Evolutionary conservation across 2,329 filamentous ascomycete genomes (phyloP).

Genomic region (Alternaria gansuensis): DNA sequence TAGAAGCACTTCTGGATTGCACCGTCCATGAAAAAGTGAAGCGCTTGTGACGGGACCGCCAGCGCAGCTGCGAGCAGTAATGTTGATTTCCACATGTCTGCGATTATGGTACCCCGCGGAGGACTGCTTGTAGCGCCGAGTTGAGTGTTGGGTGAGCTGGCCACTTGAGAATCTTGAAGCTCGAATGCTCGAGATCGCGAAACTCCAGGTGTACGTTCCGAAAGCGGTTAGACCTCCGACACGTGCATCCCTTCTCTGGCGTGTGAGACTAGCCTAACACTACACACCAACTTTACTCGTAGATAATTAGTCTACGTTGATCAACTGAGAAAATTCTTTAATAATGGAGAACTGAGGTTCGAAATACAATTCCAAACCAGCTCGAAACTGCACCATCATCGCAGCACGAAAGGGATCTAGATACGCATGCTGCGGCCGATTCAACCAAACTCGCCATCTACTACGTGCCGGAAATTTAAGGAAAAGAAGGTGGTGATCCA

Average conservation of each 20-base stretch:
- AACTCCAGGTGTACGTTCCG: constrained; percentile 40
- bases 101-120: constrained; percentile 32
- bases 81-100: constrained; percentile 56
- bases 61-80: constrained; percentile 71
- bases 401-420: constrained; percentile 56
- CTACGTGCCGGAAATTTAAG: constrained; percentile 54
- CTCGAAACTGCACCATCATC: constrained; percentile 28
- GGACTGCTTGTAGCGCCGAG: constrained; percentile 32
- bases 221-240: constrained; percentile 31
- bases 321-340: background rate
- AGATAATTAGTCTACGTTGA: background rate
- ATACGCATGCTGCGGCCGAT: constrained; percentile 59
- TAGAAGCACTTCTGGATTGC: constrained; percentile 92
- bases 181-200: constrained; percentile 32
- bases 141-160: constrained; percentile 31
- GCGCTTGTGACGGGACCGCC: constrained; percentile 73
- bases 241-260: constrained; percentile 28
- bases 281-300: background rate
- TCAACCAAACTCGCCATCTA: constrained; percentile 60
- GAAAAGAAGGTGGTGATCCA: constrained; percentile 54
- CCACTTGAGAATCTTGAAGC: constrained; percentile 35
- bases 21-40: constrained; percentile 96
- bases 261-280: constrained; percentile 1
- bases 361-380: background rate
- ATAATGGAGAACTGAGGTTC: background rate